Percentiles rank a stretch among this genome's conserved stretches.
These are phyloP conservation scores for Claviceps purpurea DNA, from an alignment of 2,329 filamentous ascomycete species.

Conservation along the genomic window DNA sequence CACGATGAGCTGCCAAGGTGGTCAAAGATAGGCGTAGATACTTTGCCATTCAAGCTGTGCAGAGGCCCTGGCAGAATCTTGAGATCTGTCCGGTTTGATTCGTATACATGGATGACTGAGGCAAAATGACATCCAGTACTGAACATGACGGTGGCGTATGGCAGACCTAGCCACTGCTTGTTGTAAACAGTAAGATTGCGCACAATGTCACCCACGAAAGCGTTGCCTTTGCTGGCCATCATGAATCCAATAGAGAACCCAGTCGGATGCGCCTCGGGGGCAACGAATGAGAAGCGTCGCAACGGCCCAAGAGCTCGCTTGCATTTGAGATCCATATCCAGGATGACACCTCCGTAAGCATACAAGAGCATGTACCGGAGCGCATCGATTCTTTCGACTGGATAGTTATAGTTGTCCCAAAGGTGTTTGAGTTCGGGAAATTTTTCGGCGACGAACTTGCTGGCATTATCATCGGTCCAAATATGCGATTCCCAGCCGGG, in stretches of 20 bases:
- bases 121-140: constrained; percentile 29
- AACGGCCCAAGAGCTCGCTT: constrained; percentile 24
- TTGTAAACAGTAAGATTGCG: constrained; percentile 21
- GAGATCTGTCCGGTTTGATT: constrained; percentile 17
- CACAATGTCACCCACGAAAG: constrained; percentile 21
- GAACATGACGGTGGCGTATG: constrained; percentile 29
- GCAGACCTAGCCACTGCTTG: constrained; percentile 24
- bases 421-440: constrained; percentile 22
- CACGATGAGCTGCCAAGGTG: constrained; percentile 29
- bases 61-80: constrained; percentile 24
- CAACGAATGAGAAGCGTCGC: constrained; percentile 26
- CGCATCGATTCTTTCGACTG: constrained; percentile 56
- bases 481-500: constrained; percentile 18
- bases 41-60: constrained; percentile 25
- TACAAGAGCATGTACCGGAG: constrained; percentile 43
- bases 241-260: constrained; percentile 29
- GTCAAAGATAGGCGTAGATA: constrained; percentile 26
- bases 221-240: constrained; percentile 22
- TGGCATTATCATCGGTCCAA: constrained; percentile 11
- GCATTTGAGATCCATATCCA: constrained; percentile 20
- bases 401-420: constrained; percentile 43
- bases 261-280: constrained; percentile 24
- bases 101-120: constrained; percentile 25
- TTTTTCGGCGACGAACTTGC: constrained; percentile 9
- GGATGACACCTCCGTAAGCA: constrained; percentile 20